Base-by-base conservation (phyloP, 73 alveolate genomes). In the Symbiodinium pilosum region DNA sequence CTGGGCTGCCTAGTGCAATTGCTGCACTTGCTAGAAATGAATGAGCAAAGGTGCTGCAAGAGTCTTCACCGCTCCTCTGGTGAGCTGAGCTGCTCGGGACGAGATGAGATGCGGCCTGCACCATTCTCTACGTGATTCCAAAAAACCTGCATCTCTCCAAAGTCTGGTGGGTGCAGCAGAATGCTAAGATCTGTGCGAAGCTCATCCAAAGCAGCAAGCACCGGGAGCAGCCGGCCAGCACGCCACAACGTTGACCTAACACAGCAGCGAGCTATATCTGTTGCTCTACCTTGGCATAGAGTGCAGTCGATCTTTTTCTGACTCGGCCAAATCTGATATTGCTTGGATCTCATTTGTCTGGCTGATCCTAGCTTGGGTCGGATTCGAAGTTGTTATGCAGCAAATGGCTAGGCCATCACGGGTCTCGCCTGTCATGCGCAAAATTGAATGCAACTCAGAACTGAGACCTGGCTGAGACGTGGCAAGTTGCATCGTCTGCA, bases 171-270 rank as follows among this genome's bases (percentile, higher is more conserved):
- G 16, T 16, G n/a, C 75, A 54, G 75, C 24, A 43, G 36, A n/a
- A n/a, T 73, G 42, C n/a, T 36, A 21, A 32, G 86, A 36, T 86
- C 6, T n/a, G n/a, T 9, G 64, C 94, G 94, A 36, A 86, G 94
- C 54, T 86, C 94, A 51, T 86, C 94, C 83, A 86, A 54, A 52
- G 94, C 94, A 16, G 94, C 94, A 9, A 86, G 94, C 39, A 86
- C 94, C 9, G 94, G 94, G 20, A 86, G 94, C 12, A 86, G 56
- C 30, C 94, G 94, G 64, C 94, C 94, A 42, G 52, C 41, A 24
- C 94, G 94, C 94, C 94, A 86, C 38, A 86, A 44, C 30, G 94
- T 86, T 28, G 94, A 86, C 64, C 94, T 86, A 7, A 0, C 69
- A 16, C 2, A 4, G 77, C 73, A 86, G 41, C n/a, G n/a, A n/a